Evolutionary conservation across 257 asterid species (phyloP), one percentile per base, ranked within the genome.

Genomic region (Solanum bulbocastanum): DNA sequence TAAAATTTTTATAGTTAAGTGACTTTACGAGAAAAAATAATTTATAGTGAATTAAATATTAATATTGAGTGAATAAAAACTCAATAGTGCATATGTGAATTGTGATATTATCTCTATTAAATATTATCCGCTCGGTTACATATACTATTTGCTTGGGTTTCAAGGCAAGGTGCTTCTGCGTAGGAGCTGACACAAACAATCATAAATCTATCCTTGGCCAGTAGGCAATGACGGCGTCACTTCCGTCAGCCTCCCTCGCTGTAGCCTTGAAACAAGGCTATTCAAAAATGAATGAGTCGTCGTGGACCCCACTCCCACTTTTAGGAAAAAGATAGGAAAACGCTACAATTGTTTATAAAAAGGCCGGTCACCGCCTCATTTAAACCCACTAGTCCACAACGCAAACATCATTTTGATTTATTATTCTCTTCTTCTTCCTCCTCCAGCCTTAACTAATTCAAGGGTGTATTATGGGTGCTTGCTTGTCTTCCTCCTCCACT

Each of bases 401-500:
- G 14, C 62, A 52, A 52, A 52, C 62, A 78, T n/a, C 14, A 40
- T 30, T 78, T 20, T 27, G 46, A 58, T 30, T 33, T 12, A 32
- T 58, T n/a, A 18, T 56, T 10, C 39, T 39, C 37, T 37, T 3
- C 22, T 5, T 60, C 35, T 10, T 42, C 46, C 2, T 40, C 49
- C 49, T 42, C 49, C 49, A 42, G 14, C 74, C 12, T 27, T 11
- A 12, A 44, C 12, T 44, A 44, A 44, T 44, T 44, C 56, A 13
- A 44, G 6, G 27, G 32, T 42, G 12, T 49, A 49, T 49, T 27
- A 66, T 94, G 98, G 96, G 98, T 44, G 78, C 76, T 75, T 91
- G 96, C 87, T 81, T 91, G 44, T 94, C 95, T 30, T 88, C 88
- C 27, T 94, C 96, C 23, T 88, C 88, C 8, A 25, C 88, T 44